Conservation (phyloP, 83 land plant species). For the Isoetes engelmannii region DNA sequence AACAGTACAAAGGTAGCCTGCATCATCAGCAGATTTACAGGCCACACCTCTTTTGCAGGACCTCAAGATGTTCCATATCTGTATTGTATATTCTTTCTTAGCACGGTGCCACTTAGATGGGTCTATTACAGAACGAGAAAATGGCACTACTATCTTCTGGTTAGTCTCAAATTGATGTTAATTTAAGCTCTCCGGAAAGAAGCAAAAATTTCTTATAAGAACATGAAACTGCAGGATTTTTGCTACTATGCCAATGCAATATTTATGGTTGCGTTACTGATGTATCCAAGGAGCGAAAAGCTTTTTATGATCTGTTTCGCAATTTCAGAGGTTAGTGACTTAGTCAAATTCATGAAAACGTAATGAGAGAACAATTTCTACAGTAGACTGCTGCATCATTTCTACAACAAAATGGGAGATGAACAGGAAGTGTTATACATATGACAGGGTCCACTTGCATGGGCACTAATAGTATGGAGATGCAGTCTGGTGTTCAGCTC, state of each 20-base stretch:
- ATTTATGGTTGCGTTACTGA: slow-evolving; percentile 65
- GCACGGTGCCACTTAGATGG: slow-evolving; percentile 86
- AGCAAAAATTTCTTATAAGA: background rate
- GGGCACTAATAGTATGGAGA: slow-evolving; percentile 9
- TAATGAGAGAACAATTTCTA: too few species aligned
- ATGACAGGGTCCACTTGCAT: slow-evolving; percentile 3
- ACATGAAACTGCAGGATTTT: slow-evolving; percentile 63
- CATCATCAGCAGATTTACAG: background rate
- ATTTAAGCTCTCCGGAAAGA: too few species aligned
- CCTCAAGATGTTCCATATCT: slow-evolving; percentile 86
- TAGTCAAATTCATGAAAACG: too few species aligned
- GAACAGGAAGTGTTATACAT: background rate
- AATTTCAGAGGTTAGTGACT: slow-evolving; percentile 79
- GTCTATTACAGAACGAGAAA: slow-evolving; percentile 91
- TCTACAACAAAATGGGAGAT: background rate
- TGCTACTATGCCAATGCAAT: slow-evolving; percentile 96
- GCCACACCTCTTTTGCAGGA: slow-evolving; percentile 34
- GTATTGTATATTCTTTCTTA: slow-evolving; percentile 70
- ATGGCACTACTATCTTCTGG: slow-evolving; percentile 96
- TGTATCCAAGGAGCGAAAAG: slow-evolving; percentile 74
- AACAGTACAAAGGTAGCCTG: background rate
- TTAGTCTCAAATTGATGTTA: slow-evolving; percentile 41
- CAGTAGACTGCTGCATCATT: background rate
- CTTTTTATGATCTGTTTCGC: slow-evolving; percentile 95
- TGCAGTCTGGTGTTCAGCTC: slow-evolving; percentile 12